These are phyloP conservation scores for Neurospora intermedia DNA, from an alignment of 495 filamentous ascomycete species.

Conservation along the genomic window DNA sequence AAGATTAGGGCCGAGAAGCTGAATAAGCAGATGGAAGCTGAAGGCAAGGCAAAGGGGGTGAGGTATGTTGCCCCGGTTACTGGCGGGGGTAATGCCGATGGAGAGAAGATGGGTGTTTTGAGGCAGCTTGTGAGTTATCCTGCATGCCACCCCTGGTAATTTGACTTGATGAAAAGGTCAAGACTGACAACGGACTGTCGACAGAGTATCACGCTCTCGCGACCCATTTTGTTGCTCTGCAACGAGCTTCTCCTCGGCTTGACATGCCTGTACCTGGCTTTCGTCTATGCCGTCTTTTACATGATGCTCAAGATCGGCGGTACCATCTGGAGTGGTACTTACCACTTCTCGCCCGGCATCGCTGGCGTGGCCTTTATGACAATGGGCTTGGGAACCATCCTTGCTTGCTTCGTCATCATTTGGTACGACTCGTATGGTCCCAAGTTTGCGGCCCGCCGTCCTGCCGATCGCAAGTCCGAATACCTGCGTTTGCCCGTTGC, in stretches of 20 bases:
- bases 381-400: slow-evolving; percentile 35
- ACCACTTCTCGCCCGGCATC: slow-evolving; percentile 27
- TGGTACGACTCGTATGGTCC: slow-evolving; percentile 20
- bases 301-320: slow-evolving; percentile 51
- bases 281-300: slow-evolving; percentile 61
- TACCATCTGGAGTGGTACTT: slow-evolving; percentile 41
- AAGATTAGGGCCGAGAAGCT: slow-evolving; percentile 35
- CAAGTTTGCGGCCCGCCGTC: slow-evolving; percentile 9
- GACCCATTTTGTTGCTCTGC: slow-evolving; percentile 45
- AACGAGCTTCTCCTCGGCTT: slow-evolving; percentile 53
- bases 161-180: background rate
- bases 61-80: slow-evolving; percentile 9
- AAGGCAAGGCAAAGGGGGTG: background rate
- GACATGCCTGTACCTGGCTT: slow-evolving; percentile 49
- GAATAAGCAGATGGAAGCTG: slow-evolving; percentile 23
- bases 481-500: slow-evolving; percentile 54
- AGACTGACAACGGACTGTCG: background rate
- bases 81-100: slow-evolving; percentile 1
- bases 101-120: slow-evolving; percentile 9
- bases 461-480: slow-evolving; percentile 28
- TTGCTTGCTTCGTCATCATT: slow-evolving; percentile 41
- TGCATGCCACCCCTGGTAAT: background rate
- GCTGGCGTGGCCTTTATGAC: slow-evolving; percentile 22
- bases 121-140: slow-evolving; percentile 11
- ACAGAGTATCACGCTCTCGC: slow-evolving; percentile 20